A percentile compares a stretch with the other conserved stretches of the same genome.
Evolutionary conservation across 129 eudicot genomes (phyloP).

Genomic region (Arctium minus): DNA sequence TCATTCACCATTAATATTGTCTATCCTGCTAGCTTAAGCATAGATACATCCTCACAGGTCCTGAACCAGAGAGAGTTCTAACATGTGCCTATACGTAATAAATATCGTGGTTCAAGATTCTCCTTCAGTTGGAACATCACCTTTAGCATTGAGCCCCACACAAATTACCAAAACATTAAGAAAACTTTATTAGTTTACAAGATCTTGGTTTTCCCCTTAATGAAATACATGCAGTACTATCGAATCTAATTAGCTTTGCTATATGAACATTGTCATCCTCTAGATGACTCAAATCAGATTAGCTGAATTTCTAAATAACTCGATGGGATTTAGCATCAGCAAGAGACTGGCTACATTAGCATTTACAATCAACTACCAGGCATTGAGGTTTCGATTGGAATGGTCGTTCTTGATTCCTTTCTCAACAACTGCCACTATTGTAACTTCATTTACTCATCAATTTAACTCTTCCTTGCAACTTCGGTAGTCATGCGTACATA

Average conservation of each 20-base stretch:
- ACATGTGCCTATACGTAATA: neutral
- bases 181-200: neutral
- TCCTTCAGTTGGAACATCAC: constrained; percentile 3
- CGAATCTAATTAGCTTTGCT: neutral
- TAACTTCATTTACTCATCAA: neutral
- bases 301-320: constrained; percentile 7
- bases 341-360: neutral
- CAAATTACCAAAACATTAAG: neutral
- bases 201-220: neutral
- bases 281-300: neutral
- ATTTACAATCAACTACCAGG: neutral
- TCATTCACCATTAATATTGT: neutral
- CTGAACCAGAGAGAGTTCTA: neutral
- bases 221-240: neutral
- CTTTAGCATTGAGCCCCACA: neutral
- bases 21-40: neutral
- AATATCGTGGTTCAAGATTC: neutral
- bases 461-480: neutral
- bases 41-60: neutral
- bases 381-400: neutral
- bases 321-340: constrained; percentile 2
- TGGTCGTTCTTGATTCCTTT: neutral
- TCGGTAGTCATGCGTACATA: neutral
- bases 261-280: neutral
- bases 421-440: neutral